Conservation (phyloP, 202 grass and related monocot genomes). For the Hordeum pubiflorum region DNA sequence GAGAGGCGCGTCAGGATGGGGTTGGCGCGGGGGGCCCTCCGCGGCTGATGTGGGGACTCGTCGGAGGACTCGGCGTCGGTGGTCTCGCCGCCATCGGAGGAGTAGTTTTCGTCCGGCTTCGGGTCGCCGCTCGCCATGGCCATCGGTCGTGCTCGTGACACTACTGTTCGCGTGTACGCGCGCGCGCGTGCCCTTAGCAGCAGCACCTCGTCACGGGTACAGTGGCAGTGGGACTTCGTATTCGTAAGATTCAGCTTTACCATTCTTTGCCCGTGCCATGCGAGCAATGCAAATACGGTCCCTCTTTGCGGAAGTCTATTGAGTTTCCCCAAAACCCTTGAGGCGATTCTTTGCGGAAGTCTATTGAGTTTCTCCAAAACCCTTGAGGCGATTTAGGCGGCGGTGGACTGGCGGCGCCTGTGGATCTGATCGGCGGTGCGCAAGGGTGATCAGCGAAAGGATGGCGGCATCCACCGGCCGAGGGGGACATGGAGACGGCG, state of each 20-base stretch:
- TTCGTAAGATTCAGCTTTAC: background rate
- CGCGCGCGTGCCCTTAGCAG: background rate
- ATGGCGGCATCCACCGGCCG: no score
- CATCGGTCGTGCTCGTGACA: background rate
- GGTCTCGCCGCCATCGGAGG: slow-evolving; percentile 27
- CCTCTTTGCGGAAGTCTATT: no score
- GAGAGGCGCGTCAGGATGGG: slow-evolving; percentile 48
- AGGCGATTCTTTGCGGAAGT: no score
- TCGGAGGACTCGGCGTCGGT: slow-evolving; percentile 35
- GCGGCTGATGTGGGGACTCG: background rate
- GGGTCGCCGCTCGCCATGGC: slow-evolving; percentile 30
- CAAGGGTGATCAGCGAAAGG: no score
- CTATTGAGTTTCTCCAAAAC: no score
- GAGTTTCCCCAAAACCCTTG: no score
- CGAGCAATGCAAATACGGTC: background rate
- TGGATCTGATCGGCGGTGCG: no score
- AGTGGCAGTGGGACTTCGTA: background rate
- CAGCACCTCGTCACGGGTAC: background rate
- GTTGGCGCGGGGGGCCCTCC: background rate
- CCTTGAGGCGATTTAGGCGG: no score
- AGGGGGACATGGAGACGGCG: no score
- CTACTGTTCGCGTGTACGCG: background rate
- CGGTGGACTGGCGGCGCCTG: no score
- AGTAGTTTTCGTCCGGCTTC: slow-evolving; percentile 33
- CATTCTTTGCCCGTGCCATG: background rate